Evolutionary conservation across 2,329 filamentous ascomycete genomes (phyloP).

Genomic region (Cucurbitaria berberidis): DNA sequence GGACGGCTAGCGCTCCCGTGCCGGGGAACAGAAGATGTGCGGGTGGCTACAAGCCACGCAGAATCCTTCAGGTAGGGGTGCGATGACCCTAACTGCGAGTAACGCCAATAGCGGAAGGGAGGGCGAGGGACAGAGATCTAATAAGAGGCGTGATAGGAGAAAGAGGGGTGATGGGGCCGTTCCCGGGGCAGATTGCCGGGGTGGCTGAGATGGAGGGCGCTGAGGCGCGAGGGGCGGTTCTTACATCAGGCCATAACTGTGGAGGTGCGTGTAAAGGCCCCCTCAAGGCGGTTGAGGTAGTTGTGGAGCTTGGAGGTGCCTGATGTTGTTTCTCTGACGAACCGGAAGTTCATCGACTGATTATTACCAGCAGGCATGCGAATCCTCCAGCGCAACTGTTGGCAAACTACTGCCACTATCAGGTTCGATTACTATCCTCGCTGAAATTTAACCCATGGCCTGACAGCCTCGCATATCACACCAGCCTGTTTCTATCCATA

Average conservation of each 20-base stretch:
- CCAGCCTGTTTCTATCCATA: neutral
- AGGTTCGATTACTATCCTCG: too few species aligned
- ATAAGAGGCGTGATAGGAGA: neutral
- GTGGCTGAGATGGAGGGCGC: slow-evolving; percentile 1
- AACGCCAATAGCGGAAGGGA: neutral
- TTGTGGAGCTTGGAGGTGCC: neutral
- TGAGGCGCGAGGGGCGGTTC: neutral
- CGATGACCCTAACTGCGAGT: neutral
- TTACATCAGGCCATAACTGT: neutral
- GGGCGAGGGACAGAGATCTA: neutral
- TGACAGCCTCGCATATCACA: neutral
- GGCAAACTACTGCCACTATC: neutral
- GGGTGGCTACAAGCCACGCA: slow-evolving; percentile 2
- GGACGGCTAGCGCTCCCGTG: neutral
- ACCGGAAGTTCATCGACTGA: neutral
- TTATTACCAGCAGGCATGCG: neutral
- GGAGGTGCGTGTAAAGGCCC: neutral
- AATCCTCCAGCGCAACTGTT: neutral
- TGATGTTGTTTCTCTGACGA: neutral
- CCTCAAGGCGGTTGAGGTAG: neutral
- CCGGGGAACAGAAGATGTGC: neutral
- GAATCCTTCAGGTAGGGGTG: neutral
- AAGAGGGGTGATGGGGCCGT: neutral
- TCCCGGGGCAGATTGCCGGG: neutral
- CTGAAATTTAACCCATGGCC: neutral